phyloP scores from a whole-genome alignment of 176 grass and related monocot genomes.

The Luzula sylvatica region DNA sequence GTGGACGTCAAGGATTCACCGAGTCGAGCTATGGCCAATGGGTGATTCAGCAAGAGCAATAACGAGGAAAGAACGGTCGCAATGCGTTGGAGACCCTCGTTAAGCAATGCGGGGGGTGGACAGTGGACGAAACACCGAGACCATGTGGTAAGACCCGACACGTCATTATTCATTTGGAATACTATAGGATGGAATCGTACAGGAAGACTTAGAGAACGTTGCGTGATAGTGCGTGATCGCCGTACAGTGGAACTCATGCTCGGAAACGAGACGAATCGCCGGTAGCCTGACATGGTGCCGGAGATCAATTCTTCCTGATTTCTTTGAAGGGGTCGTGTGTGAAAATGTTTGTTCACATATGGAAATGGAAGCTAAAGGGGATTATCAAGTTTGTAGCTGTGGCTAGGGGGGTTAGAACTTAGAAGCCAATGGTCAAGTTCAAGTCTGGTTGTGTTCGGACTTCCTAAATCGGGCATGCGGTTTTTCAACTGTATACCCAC shows the following conservation, averaged over 20 bases:
- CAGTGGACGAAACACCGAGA: background rate
- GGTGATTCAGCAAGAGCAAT: constrained; percentile 27
- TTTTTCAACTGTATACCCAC: too few relatives aligned
- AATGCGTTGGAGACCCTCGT: background rate
- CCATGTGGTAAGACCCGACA: constrained; percentile 28
- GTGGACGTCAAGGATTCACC: background rate
- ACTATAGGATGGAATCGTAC: constrained; percentile 30
- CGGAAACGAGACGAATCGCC: constrained; percentile 14
- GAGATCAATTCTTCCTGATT: background rate
- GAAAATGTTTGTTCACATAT: constrained; percentile 10
- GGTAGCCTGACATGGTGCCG: constrained; percentile 12
- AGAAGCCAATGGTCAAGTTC: too few relatives aligned
- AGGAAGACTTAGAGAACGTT: constrained; percentile 40
- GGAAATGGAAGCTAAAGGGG: background rate
- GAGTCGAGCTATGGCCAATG: constrained; percentile 25
- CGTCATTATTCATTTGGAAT: constrained; percentile 12
- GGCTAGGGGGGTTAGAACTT: too few relatives aligned
- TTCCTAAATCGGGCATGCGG: too few relatives aligned
- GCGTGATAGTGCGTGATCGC: constrained; percentile 4
- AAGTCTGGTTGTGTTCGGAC: too few relatives aligned
- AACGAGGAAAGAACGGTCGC: constrained; percentile 26
- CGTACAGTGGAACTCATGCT: background rate
- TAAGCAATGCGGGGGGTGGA: background rate
- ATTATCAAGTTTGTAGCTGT: too few relatives aligned
- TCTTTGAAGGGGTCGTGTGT: background rate